A percentile compares a stretch with the other conserved stretches of the same genome.
Conservation (phyloP, 768 basidiomycete genomes). For the Megacollybia marginata region DNA sequence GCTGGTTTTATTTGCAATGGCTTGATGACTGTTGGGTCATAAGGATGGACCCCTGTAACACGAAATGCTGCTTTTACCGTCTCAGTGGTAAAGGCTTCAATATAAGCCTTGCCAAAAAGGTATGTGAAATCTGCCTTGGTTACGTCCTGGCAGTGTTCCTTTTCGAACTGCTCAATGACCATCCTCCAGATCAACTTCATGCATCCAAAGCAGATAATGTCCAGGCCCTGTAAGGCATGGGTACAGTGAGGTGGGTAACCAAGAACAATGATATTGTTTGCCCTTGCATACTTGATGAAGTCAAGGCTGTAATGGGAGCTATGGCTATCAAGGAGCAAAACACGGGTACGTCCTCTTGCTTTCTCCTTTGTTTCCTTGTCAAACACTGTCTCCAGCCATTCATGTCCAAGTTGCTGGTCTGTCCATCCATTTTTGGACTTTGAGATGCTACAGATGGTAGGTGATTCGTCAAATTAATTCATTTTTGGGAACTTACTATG, state of each 20-base stretch:
- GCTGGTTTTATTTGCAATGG: conserved; percentile 20
- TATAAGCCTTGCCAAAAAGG: conserved; percentile 19
- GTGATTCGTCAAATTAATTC: neutral
- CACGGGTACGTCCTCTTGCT: neutral
- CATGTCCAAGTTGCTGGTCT: conserved; percentile 7
- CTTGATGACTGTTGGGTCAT: conserved; percentile 17
- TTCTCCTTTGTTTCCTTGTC: conserved; percentile 6
- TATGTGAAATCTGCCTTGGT: conserved; percentile 20
- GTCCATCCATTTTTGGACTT: conserved; percentile 17
- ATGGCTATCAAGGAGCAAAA: conserved; percentile 22
- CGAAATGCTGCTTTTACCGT: conserved; percentile 21
- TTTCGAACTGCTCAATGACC: conserved; percentile 9
- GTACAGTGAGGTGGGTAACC: conserved; percentile 8
- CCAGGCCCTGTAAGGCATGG: conserved; percentile 17
- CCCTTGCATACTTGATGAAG: conserved; percentile 1
- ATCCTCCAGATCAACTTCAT: conserved; percentile 12
- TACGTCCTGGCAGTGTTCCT: conserved; percentile 1
- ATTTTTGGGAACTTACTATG: conserved; percentile 8
- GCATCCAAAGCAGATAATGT: conserved; percentile 16
- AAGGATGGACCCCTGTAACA: conserved; percentile 22
- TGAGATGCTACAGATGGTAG: conserved; percentile 7
- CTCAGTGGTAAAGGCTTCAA: conserved; percentile 17
- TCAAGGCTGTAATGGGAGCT: conserved; percentile 2
- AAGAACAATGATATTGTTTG: conserved; percentile 5
- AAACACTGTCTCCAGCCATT: conserved; percentile 15